Conservation (phyloP, 2,329 filamentous ascomycete genomes). For the Didymella keratinophila region DNA sequence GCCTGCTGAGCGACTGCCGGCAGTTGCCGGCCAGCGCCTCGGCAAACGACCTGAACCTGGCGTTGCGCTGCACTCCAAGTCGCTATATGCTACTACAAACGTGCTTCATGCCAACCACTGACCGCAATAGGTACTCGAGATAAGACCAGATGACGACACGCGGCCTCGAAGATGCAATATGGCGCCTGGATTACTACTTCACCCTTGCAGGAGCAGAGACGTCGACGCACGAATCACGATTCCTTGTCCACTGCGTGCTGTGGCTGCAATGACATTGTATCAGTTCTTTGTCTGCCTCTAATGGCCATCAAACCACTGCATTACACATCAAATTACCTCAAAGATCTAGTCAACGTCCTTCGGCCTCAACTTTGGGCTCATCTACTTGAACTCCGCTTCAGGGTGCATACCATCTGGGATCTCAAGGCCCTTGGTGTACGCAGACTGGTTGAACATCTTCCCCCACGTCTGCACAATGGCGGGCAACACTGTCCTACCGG, state of each 20-base stretch:
- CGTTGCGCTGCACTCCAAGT: neutral
- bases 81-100: neutral
- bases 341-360: neutral
- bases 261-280: neutral
- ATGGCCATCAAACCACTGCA: neutral
- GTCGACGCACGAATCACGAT: neutral
- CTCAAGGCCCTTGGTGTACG: slow-evolving; percentile 44
- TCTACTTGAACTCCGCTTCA: slow-evolving; percentile 38
- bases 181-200: neutral
- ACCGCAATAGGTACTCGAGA: neutral
- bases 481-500: slow-evolving; percentile 39
- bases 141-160: neutral
- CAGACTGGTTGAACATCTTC: slow-evolving; percentile 28
- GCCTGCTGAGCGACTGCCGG: slow-evolving; percentile 12
- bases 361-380: neutral
- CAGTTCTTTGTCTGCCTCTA: neutral
- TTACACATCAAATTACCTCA: neutral
- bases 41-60: slow-evolving; percentile 2
- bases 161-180: neutral
- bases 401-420: slow-evolving; percentile 47
- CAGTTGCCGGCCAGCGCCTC: neutral
- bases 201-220: neutral
- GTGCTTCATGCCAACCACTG: neutral
- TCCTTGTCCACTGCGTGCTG: neutral
- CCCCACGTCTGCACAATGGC: slow-evolving; percentile 38